These are phyloP conservation scores for Clarireedia sp. DNA, from an alignment of 2,329 filamentous ascomycete species.

Conservation along the genomic window DNA sequence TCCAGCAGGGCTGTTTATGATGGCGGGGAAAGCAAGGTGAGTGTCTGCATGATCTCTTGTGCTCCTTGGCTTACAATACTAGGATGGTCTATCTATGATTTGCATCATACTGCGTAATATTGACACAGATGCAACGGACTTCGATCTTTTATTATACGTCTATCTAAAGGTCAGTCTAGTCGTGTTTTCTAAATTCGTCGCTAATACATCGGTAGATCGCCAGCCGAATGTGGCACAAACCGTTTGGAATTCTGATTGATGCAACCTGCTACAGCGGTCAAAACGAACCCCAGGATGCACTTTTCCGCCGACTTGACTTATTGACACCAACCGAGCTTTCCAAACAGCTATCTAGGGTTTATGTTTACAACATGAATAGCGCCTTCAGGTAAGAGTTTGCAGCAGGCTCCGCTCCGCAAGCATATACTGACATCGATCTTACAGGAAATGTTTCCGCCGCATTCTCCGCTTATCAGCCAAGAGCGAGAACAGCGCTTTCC, in stretches of 20 bases:
- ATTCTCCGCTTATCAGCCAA: constrained; percentile 54
- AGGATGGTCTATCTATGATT: constrained; percentile 61
- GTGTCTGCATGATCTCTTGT: neutral
- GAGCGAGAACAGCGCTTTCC: constrained; percentile 52
- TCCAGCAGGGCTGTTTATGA: constrained; percentile 61
- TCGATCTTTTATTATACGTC: constrained; percentile 58
- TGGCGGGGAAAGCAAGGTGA: constrained; percentile 59
- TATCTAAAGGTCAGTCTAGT: constrained; percentile 49
- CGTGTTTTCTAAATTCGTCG: too few species aligned
- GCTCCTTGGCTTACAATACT: neutral
- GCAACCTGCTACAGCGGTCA: constrained; percentile 64
- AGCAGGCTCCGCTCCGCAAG: too few species aligned
- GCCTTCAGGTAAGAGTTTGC: constrained; percentile 54
- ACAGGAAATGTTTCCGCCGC: constrained; percentile 57
- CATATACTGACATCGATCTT: neutral
- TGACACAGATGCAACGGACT: constrained; percentile 56
- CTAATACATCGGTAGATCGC: constrained; percentile 43
- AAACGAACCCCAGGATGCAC: constrained; percentile 56
- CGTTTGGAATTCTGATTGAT: constrained; percentile 60
- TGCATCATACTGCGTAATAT: constrained; percentile 62
- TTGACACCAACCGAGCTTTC: constrained; percentile 55
- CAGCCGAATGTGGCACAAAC: constrained; percentile 61
- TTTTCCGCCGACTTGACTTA: constrained; percentile 55
- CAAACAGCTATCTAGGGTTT: constrained; percentile 51
- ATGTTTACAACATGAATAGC: constrained; percentile 69